phyloP scores from a whole-genome alignment of 306 rosid species.

The Argentina anserina region DNA sequence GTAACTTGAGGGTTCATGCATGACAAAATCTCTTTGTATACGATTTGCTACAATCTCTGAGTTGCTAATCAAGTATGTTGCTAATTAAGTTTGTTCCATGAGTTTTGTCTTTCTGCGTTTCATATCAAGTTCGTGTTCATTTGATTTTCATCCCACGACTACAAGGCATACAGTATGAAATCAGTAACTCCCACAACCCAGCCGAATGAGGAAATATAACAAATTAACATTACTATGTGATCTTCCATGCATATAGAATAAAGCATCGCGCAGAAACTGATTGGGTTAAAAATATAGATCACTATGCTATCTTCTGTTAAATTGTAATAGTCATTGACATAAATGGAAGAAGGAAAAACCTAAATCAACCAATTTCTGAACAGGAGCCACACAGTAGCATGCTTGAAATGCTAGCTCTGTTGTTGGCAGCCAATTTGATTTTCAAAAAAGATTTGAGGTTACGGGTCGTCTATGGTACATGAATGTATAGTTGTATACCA shows the following conservation, averaged over 20 bases:
- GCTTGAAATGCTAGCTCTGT: conserved; percentile 1
- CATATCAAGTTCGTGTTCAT: neutral
- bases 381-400: neutral
- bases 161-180: neutral
- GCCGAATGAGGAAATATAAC: neutral
- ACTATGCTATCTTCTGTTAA: neutral
- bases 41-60: conserved; percentile 25
- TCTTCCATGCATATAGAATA: neutral
- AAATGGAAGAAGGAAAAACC: neutral
- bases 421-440: conserved; percentile 5
- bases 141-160: neutral
- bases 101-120: neutral
- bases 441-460: neutral
- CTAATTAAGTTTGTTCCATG: conserved; percentile 11
- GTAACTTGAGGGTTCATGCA: conserved; percentile 32
- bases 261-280: neutral
- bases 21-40: conserved; percentile 47
- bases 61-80: conserved; percentile 9
- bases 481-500: too few relatives aligned
- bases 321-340: neutral
- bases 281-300: neutral
- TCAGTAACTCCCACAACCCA: neutral
- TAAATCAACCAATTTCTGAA: neutral
- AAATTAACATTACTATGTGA: neutral
- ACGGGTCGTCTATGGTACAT: too few relatives aligned